Evolutionary conservation across 2,329 filamentous ascomycete genomes (phyloP), one percentile per base, ranked within the genome.

Genomic region (Sarocladiaceae sp.): DNA sequence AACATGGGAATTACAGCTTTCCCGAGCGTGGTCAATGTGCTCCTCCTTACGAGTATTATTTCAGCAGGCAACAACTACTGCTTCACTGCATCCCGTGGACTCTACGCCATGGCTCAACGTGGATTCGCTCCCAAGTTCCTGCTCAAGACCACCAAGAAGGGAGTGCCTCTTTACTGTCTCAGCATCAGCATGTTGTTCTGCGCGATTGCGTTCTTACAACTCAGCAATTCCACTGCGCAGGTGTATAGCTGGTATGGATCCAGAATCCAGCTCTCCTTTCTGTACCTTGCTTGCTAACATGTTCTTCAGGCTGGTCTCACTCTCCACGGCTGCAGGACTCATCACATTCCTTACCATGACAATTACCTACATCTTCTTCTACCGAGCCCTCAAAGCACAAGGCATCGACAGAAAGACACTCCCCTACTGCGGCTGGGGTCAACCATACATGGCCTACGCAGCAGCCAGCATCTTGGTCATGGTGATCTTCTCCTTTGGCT

Each of bases 51-150:
- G 1, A 68, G 70, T 40, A 71, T 71, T 13, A 63, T 71, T 50
- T 73, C 71, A 10, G 66, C 70, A 3, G 71, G 68, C 35, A 74
- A 73, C 54, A 67, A 67, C 37, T 69, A 69, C 53, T 64, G 71
- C 17, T 72, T 68, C 57, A 64, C 62, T 22, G 70, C 54, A 4
- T 53, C 56, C 3, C 50, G 54, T 3, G 39, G 36, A 6, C 50
- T 57, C 18, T 46, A 56, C 46, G 54, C 46, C 23, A 33, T 57
- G 36, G 53, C 56, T 3, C 47, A 54, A 4, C 35, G 53, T 20
- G 54, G 54, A 2, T 28, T 51, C 10, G 56, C 56, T 3, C 56
- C 54, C 3, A 25, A 15, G 12, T 15, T 56, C 48, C 48, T 58
- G 3, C 52, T 47, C 26, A 17, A 29, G 13, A 22, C 40, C 3